Conservation (phyloP, 1,284 basidiomycete species). For the Neonothopanus nambi region DNA sequence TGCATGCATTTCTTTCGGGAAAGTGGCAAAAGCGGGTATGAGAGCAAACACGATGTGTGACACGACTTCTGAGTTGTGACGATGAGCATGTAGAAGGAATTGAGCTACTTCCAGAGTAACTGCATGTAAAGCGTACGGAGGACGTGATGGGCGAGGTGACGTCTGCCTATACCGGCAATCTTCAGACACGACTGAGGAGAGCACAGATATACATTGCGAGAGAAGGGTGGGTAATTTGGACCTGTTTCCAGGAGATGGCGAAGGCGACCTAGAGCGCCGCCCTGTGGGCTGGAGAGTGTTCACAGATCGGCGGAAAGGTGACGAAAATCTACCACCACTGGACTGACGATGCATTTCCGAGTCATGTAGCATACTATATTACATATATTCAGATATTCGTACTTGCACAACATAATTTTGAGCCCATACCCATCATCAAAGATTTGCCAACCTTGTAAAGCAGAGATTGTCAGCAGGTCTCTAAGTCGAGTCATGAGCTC, state of each 20-base stretch:
- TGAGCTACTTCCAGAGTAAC: constrained; percentile 63
- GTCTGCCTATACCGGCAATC: constrained; percentile 67
- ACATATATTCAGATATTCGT: neutral
- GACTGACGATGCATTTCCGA: constrained; percentile 21
- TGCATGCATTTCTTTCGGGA: constrained; percentile 55
- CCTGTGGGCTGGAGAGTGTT: constrained; percentile 38
- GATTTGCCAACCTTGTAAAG: constrained; percentile 59
- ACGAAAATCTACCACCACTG: constrained; percentile 32
- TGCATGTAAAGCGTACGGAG: constrained; percentile 66
- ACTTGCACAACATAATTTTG: neutral
- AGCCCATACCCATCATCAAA: constrained; percentile 47
- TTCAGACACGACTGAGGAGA: constrained; percentile 62
- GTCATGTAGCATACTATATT: constrained; percentile 18
- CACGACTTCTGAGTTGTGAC: constrained; percentile 49
- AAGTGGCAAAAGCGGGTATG: constrained; percentile 69
- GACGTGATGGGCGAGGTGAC: constrained; percentile 55
- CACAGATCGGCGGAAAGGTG: constrained; percentile 48
- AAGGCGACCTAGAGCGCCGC: constrained; percentile 51
- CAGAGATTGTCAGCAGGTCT: constrained; percentile 58
- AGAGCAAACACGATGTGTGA: constrained; percentile 62
- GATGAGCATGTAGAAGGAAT: constrained; percentile 55
- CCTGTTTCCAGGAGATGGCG: constrained; percentile 34
- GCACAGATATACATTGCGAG: constrained; percentile 57
- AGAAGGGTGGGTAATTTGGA: constrained; percentile 48
- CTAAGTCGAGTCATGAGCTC: constrained; percentile 62